These are phyloP conservation scores for Cladosporium velox DNA, from an alignment of 2,329 filamentous ascomycete genomes.

Conservation along the genomic window DNA sequence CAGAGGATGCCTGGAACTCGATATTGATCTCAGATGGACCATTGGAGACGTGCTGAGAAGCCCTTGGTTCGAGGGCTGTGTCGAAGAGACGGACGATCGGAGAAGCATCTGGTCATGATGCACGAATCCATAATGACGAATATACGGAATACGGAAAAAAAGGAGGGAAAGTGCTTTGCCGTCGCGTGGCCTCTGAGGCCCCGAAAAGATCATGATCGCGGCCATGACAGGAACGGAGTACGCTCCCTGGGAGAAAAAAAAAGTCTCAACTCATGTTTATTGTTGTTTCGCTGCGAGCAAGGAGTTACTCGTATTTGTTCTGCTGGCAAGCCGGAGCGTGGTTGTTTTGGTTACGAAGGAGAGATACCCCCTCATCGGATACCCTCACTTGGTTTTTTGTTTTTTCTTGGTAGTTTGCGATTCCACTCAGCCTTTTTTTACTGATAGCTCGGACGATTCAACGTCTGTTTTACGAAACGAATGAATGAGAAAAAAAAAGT, in stretches of 20 bases:
- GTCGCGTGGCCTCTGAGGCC: not conserved
- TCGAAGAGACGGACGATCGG: conserved; percentile 28
- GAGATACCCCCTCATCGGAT: conserved; percentile 16
- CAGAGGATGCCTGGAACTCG: conserved; percentile 60
- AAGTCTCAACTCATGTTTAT: conserved; percentile 19
- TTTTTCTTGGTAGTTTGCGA: not conserved
- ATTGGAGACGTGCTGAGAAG: conserved; percentile 58
- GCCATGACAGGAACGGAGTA: not conserved
- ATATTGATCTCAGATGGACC: conserved; percentile 57
- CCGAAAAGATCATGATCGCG: not conserved
- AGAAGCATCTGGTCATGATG: conserved; percentile 14
- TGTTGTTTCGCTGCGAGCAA: not conserved
- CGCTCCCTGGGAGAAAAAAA: not conserved
- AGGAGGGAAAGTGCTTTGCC: not conserved
- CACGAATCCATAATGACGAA: not conserved
- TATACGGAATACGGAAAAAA: not conserved
- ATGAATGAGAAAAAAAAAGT: conserved; percentile 1
- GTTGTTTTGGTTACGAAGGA: conserved; percentile 2
- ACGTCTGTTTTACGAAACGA: not conserved
- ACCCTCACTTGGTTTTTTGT: conserved; percentile 11
- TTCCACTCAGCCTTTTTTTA: not conserved
- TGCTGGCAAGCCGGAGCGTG: not conserved
- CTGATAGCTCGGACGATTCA: not conserved
- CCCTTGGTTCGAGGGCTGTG: conserved; percentile 52
- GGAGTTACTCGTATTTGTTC: not conserved